Base-by-base conservation (phyloP, 257 asterid genomes). In the Jacaranda mimosifolia region DNA sequence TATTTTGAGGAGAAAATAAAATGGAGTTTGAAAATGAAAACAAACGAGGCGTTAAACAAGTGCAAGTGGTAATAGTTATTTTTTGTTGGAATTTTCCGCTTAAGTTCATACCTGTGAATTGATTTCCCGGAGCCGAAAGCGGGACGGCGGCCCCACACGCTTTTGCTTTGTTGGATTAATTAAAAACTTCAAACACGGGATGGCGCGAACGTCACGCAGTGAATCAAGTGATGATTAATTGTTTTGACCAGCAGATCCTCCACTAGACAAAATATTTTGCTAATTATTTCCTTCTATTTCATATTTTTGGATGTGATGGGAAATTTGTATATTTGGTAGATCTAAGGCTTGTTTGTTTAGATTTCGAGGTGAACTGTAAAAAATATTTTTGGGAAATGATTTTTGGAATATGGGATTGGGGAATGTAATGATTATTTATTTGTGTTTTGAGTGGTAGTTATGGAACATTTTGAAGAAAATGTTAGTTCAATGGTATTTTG, bases 181-280 rank as follows among this genome's bases (percentile, higher is more conserved):
- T 56, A 26, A 45, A 48, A 82, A 70, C 65, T 81, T 72, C 79
- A 81, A 81, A 81, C 85, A 64, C 64, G 75, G 46, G 78, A 57
- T 72, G 77, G 81, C 86, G 86, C 86, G 83, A 82, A 78, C 17
- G 53, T 78, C 57, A 74, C 83, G 78, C 72, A 70, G 72, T 14
- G 60, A 62, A 73, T 60, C 18, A 69, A 32, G 62, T 49, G 11
- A 51, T 26, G 68, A 48, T 48, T 68, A 21, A 46, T 70, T 52
- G 6, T 48, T 10, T 48, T n/a, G 4, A 56, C 36, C 3, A 15
- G 1, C 5, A 72, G 72, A 39, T 40, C 71, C 75, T 15, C 15
- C 43, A 32, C 43, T 15, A 45, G n/a, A 5, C 35, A 15, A 21
- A 10, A 1, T 26, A 4, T 60, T 60, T 9, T 32, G 9, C 66